phyloP scores from a whole-genome alignment of 78 protist genomes.

The Dictyostelium capitatum region DNA sequence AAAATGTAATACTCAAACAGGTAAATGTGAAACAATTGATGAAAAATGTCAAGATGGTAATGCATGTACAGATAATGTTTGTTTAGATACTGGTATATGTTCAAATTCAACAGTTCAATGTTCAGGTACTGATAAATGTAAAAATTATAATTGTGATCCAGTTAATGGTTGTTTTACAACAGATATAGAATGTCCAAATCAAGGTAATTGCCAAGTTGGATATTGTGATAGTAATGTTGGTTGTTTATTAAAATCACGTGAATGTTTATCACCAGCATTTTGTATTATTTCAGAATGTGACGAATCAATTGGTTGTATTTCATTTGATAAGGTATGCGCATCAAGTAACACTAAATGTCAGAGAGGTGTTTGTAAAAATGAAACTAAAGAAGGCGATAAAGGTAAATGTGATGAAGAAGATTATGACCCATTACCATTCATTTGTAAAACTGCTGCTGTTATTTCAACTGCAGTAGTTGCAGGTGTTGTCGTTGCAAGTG shows the following conservation, averaged over 20 bases:
- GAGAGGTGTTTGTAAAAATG: constrained; percentile 17
- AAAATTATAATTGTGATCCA: constrained; percentile 4
- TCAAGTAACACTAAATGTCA: constrained; percentile 5
- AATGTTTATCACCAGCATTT: constrained; percentile 19
- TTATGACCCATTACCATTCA: constrained; percentile 25
- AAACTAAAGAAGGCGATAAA: not conserved
- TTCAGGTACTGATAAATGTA: not conserved
- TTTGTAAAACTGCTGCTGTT: constrained; percentile 22
- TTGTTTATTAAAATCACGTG: not conserved
- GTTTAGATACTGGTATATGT: not conserved
- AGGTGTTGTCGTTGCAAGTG: constrained; percentile 43
- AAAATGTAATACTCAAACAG: not conserved
- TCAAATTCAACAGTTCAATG: not conserved
- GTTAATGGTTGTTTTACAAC: constrained; percentile 21
- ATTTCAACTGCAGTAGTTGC: constrained; percentile 40
- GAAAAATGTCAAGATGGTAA: not conserved
- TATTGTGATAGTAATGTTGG: constrained; percentile 14
- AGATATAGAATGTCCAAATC: constrained; percentile 15
- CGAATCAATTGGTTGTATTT: constrained; percentile 42
- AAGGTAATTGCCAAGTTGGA: constrained; percentile 13
- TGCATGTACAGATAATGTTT: constrained; percentile 19
- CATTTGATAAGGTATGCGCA: constrained; percentile 2
- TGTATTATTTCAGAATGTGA: constrained; percentile 21
- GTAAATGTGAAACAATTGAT: not conserved
- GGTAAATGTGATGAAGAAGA: not conserved